Conservation (phyloP, 73 alveolate species). For the Durusdinium trenchii region DNA sequence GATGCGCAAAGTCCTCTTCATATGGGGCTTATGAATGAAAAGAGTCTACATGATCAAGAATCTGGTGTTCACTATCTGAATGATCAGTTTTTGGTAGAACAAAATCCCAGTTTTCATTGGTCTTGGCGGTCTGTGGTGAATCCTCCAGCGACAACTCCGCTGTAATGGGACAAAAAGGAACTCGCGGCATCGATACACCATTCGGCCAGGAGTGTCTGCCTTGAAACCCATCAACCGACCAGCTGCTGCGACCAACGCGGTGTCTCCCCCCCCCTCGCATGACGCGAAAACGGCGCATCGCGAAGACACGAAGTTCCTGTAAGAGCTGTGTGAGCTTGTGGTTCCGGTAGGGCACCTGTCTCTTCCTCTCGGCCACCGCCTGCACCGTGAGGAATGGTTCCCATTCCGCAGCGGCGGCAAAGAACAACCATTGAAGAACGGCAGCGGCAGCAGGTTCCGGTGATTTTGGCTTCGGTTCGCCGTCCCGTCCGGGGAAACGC, state of each 20-base stretch:
- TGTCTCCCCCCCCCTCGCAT: not conserved
- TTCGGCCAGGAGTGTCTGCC: not conserved
- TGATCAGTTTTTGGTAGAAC: too few relatives aligned
- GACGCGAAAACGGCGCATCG: not conserved
- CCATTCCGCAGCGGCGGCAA: not conserved
- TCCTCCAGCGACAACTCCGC: not conserved
- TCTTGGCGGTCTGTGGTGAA: not conserved
- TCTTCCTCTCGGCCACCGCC: conserved; percentile 91
- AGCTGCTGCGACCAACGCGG: not conserved
- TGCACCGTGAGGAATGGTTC: not conserved
- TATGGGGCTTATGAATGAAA: too few relatives aligned
- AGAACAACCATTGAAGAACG: too few relatives aligned
- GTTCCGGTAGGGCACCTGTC: conserved; percentile 97
- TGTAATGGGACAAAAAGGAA: not conserved
- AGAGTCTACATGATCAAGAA: too few relatives aligned
- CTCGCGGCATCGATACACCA: not conserved
- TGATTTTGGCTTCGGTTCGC: too few relatives aligned
- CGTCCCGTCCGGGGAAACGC: too few relatives aligned
- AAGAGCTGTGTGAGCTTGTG: conserved; percentile 97
- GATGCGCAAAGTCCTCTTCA: not conserved
- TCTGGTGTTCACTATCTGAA: too few relatives aligned
- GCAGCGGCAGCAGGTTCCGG: too few relatives aligned
- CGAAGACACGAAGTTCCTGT: too few relatives aligned
- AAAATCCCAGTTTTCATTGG: not conserved
- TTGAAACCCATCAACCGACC: not conserved